Conservation (phyloP, 495 filamentous ascomycete genomes). For the Xylaria longipes region DNA sequence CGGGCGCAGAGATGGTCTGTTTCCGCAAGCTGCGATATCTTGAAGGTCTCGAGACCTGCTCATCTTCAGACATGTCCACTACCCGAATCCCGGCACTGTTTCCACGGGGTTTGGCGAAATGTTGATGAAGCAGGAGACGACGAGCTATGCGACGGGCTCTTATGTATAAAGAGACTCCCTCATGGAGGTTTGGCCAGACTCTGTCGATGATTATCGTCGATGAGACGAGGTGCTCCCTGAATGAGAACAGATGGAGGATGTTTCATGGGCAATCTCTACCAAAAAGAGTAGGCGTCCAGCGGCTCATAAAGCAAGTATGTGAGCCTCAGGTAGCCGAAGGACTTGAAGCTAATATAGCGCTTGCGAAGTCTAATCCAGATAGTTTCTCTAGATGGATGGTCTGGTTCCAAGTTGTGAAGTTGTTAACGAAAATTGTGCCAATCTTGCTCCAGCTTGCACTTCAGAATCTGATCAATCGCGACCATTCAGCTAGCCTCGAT, state of each 20-base stretch:
- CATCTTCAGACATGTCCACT: conserved; percentile 23
- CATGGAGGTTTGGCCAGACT: not conserved
- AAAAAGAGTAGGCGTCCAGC: not conserved
- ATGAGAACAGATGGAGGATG: not conserved
- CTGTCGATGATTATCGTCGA: not conserved
- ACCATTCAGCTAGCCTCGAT: not conserved
- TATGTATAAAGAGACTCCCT: not conserved
- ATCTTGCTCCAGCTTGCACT: not conserved
- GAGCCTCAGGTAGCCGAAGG: not conserved
- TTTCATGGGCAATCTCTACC: not conserved
- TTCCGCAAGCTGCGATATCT: conserved; percentile 29
- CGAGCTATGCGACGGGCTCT: not conserved
- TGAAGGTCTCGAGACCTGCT: conserved; percentile 20
- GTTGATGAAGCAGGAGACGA: not conserved
- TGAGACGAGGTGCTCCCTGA: not conserved
- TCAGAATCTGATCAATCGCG: not conserved
- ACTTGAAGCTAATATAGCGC: not conserved
- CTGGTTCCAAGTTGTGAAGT: not conserved
- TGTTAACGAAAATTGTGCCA: not conserved
- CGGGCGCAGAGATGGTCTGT: not conserved
- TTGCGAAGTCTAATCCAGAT: conserved; percentile 2
- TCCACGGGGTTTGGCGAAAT: not conserved
- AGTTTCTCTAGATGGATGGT: not conserved
- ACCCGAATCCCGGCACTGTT: not conserved
- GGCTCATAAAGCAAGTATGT: too few species aligned